Evolutionary conservation across 495 filamentous ascomycete genomes (phyloP), one percentile per base, ranked within the genome.

Genomic region (Alectoria sarmentosa): DNA sequence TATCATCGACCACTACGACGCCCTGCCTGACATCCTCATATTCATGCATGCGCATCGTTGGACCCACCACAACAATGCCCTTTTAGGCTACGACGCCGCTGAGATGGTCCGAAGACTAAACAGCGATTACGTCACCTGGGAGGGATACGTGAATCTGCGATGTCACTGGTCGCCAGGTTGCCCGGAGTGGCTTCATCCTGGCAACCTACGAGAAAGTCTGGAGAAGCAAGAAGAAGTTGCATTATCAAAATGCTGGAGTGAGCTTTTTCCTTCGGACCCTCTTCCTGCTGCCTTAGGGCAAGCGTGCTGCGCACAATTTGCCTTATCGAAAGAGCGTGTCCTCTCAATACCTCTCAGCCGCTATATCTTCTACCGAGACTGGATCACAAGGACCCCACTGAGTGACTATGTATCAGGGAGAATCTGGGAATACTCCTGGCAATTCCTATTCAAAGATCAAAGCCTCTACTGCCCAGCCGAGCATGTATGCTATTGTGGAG

Each of bases 351-450:
- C 87, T 21, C 77, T 76, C 38, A 77, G 79, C 5, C 82, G 84
- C 28, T 92, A 84, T 71, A 71, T 86, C 42, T 83, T 76, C 65
- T 85, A 84, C 69, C 82, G 87, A 52, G 83, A 90, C 70, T 91
- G 88, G 88, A 73, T 92, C 36, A 69, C 90, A 38, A 76, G 78
- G 46, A 88, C 85, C 21, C 77, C 81, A 44, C 71, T 85, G 39
- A 80, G 79, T 63, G 87, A 91, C 71, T 86, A 83, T 66, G 79
- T 91, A 54, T 81, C 85, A 4, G 89, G 89, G 6, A 81, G 89
- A 30, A 80, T 90, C 14, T 88, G 85, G 83, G 88, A 91, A 76
- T 90, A 91, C 71, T 75, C 88, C 6, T 92, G 86, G 86, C 86
- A 87, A 63, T 87, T 79, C 65, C 74, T 90, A n/a, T 91, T 90